These are phyloP conservation scores for Hyaloscypha hepaticicola DNA, from an alignment of 495 filamentous ascomycete genomes.

Conservation along the genomic window DNA sequence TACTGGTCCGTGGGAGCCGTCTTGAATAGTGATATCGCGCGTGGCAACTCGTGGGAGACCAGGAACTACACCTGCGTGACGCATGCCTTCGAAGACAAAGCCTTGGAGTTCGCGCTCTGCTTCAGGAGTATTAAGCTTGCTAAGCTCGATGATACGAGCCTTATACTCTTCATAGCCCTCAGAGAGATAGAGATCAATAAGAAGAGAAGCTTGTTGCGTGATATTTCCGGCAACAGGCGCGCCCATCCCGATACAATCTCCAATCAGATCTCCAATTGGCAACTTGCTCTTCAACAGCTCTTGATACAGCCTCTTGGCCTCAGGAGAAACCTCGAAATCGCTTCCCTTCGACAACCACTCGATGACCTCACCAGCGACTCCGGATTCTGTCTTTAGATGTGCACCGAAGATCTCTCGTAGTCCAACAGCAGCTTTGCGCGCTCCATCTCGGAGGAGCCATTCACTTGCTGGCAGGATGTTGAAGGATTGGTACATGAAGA, in stretches of 20 bases:
- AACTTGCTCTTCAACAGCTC: slow-evolving; percentile 64
- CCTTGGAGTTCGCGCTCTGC: slow-evolving; percentile 48
- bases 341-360: slow-evolving; percentile 31
- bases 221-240: slow-evolving; percentile 66
- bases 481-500: slow-evolving; percentile 57
- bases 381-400: slow-evolving; percentile 54
- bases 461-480: slow-evolving; percentile 51
- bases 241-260: slow-evolving; percentile 47
- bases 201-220: slow-evolving; percentile 71
- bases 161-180: slow-evolving; percentile 54
- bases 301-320: slow-evolving; percentile 47
- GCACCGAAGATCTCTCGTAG: slow-evolving; percentile 44
- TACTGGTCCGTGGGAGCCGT: slow-evolving; percentile 52
- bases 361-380: slow-evolving; percentile 57
- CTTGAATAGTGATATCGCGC: slow-evolving; percentile 47
- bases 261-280: slow-evolving; percentile 53
- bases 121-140: slow-evolving; percentile 46
- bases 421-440: slow-evolving; percentile 58
- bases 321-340: slow-evolving; percentile 42
- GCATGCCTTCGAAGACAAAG: slow-evolving; percentile 47
- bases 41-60: slow-evolving; percentile 56
- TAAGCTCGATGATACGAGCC: slow-evolving; percentile 58
- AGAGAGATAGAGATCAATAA: slow-evolving; percentile 76
- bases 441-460: slow-evolving; percentile 60
- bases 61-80: slow-evolving; percentile 47